Evolutionary conservation across 1,284 basidiomycete genomes (phyloP).

Genomic region (Puccinia sorghi): DNA sequence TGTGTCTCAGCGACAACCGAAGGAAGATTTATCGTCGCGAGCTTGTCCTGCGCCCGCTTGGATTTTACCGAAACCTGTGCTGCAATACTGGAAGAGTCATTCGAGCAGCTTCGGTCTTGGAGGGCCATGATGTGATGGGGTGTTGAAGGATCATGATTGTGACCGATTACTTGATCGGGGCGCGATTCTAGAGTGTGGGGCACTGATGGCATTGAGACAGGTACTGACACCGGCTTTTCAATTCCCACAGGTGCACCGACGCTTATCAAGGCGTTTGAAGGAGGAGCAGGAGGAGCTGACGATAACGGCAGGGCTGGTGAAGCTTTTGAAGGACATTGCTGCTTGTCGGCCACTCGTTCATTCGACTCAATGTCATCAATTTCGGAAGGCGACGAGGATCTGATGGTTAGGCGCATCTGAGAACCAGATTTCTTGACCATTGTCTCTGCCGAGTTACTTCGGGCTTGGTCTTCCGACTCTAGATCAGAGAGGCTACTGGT

Average conservation of each 20-base stretch:
- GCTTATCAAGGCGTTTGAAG: background rate
- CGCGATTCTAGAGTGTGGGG: background rate
- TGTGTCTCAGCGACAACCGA: background rate
- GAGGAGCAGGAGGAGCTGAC: background rate
- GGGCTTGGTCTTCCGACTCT: slow-evolving; percentile 12
- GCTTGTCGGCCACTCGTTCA: background rate
- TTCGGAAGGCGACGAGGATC: slow-evolving; percentile 32
- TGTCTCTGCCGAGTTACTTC: background rate
- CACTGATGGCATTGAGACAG: background rate
- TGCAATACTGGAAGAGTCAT: background rate
- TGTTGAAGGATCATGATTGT: background rate
- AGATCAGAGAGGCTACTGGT: slow-evolving; percentile 32
- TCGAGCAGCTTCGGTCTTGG: background rate
- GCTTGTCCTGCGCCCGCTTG: background rate
- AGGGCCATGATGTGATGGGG: background rate
- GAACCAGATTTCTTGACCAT: slow-evolving; percentile 3
- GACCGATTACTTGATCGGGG: no score
- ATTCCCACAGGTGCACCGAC: background rate
- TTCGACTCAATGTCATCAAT: background rate
- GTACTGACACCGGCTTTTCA: background rate
- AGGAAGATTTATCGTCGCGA: background rate
- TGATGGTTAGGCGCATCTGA: slow-evolving; percentile 17
- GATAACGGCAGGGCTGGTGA: background rate
- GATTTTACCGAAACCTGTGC: background rate
- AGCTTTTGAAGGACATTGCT: background rate